Evolutionary conservation across 768 basidiomycete genomes (phyloP).

Genomic region (Auricularia sp.): DNA sequence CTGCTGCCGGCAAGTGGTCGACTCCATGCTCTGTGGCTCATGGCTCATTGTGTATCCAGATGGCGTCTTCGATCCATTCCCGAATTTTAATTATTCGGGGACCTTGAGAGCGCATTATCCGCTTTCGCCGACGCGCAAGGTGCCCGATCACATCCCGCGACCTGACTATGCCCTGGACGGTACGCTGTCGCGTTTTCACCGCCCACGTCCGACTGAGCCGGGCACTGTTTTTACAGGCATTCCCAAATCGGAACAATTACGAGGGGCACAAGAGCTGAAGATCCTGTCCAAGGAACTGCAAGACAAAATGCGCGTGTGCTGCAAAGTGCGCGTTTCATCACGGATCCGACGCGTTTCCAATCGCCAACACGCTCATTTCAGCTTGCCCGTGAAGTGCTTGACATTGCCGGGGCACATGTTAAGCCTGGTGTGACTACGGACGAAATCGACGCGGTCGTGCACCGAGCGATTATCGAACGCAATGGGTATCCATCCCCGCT

Average conservation of each 20-base stretch:
- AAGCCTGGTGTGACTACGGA: conserved; percentile 93
- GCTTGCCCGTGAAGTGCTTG: conserved; percentile 89
- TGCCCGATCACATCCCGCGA: conserved; percentile 74
- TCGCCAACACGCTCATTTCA: conserved; percentile 21
- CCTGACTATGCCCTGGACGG: conserved; percentile 83
- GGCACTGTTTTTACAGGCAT: conserved; percentile 30
- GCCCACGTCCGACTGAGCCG: conserved; percentile 7
- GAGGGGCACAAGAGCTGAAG: conserved; percentile 46
- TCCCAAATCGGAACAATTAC: conserved; percentile 46
- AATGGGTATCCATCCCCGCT: conserved; percentile 91
- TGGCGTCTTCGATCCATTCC: conserved; percentile 73
- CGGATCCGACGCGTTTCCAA: background rate
- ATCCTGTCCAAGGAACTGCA: conserved; percentile 67
- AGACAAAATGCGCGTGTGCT: conserved; percentile 80
- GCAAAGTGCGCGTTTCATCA: conserved; percentile 41
- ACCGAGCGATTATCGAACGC: conserved; percentile 82
- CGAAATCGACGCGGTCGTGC: conserved; percentile 87
- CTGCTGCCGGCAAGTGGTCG: background rate
- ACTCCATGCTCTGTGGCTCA: background rate
- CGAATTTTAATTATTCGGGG: conserved; percentile 70
- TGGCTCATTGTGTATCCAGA: conserved; percentile 30
- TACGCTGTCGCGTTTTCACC: conserved; percentile 26
- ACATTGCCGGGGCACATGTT: conserved; percentile 77
- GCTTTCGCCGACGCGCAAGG: conserved; percentile 61
- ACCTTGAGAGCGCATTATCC: conserved; percentile 76